Percentiles rank a stretch among this genome's conserved stretches.
These are phyloP conservation scores for Leishmania turanica DNA, from an alignment of 208 protist genomes.

Conservation along the genomic window DNA sequence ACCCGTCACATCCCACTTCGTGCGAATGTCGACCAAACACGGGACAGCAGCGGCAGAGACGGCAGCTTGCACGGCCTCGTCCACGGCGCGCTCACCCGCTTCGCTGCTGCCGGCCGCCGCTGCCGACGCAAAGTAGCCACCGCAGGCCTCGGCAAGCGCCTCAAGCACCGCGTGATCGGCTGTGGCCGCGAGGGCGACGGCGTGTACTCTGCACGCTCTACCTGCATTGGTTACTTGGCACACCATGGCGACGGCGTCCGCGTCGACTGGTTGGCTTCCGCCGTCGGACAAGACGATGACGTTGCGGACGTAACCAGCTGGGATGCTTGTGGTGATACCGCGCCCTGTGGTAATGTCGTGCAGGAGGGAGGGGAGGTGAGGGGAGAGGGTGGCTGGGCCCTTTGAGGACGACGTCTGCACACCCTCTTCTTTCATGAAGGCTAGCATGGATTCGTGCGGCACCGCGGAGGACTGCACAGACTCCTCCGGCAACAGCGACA, in stretches of 20 bases:
- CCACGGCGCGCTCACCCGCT: conserved; percentile 4
- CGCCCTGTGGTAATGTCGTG: conserved; percentile 16
- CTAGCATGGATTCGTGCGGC: conserved; percentile 23
- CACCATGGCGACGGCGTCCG: conserved; percentile 39
- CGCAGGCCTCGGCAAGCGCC: conserved; percentile 46
- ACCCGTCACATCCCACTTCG: conserved; percentile 22
- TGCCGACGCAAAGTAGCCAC: conserved; percentile 42
- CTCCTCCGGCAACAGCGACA: conserved; percentile 31
- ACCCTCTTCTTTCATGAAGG: conserved; percentile 34
- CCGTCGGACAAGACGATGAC: conserved; percentile 69
- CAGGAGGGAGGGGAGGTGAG: conserved; percentile 44
- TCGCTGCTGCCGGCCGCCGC: not conserved
- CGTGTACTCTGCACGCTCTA: conserved; percentile 51
- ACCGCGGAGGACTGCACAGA: conserved; percentile 26
- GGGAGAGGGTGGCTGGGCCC: conserved; percentile 19
- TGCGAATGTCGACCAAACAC: conserved; percentile 44
- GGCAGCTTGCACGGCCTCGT: conserved; percentile 38
- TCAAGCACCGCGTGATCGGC: conserved; percentile 49
- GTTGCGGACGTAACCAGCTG: conserved; percentile 67
- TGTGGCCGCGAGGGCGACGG: conserved; percentile 41
- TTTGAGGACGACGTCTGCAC: conserved; percentile 2
- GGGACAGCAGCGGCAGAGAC: conserved; percentile 50
- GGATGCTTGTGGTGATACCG: conserved; percentile 24
- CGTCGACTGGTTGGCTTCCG: conserved; percentile 5
- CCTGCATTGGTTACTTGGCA: conserved; percentile 20